These are phyloP conservation scores for Tubosaeta brunneosetosa DNA, from an alignment of 768 basidiomycete genomes.

Conservation along the genomic window DNA sequence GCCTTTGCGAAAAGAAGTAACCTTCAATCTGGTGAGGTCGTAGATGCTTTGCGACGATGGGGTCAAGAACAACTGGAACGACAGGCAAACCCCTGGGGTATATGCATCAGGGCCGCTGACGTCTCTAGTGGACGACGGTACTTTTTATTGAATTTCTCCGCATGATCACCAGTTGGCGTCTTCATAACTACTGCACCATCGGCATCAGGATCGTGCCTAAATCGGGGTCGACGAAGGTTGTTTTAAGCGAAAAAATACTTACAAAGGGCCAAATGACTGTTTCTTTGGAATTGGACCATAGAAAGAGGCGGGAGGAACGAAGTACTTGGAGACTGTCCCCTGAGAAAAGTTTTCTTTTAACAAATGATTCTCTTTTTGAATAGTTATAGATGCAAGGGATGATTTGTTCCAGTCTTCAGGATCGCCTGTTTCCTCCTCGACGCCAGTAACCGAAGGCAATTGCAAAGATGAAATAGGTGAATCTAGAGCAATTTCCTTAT, in stretches of 20 bases:
- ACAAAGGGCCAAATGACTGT: conserved; percentile 25
- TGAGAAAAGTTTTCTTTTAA: conserved; percentile 20
- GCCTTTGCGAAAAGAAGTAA: conserved; percentile 18
- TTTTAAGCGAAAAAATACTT: background rate
- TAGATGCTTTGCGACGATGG: conserved; percentile 68
- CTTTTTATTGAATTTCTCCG: conserved; percentile 68
- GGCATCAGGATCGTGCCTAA: conserved; percentile 71
- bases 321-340: conserved; percentile 23
- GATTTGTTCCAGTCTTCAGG: conserved; percentile 14
- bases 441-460: conserved; percentile 43
- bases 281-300: conserved; percentile 43
- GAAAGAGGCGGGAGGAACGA: conserved; percentile 57
- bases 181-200: conserved; percentile 86
- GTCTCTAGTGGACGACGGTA: conserved; percentile 24
- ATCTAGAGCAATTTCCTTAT: conserved; percentile 62
- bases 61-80: conserved; percentile 86
- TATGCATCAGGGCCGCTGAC: conserved; percentile 2
- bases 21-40: conserved; percentile 91
- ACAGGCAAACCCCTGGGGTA: conserved; percentile 52
- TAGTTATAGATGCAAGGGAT: conserved; percentile 12
- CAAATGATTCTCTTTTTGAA: conserved; percentile 1
- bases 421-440: conserved; percentile 26
- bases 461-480: conserved; percentile 44
- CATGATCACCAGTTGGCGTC: conserved; percentile 62
- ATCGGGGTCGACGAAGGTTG: background rate